phyloP scores from a whole-genome alignment of 1,139 yeast species.

The Barnettozyma hawaiiensis region DNA sequence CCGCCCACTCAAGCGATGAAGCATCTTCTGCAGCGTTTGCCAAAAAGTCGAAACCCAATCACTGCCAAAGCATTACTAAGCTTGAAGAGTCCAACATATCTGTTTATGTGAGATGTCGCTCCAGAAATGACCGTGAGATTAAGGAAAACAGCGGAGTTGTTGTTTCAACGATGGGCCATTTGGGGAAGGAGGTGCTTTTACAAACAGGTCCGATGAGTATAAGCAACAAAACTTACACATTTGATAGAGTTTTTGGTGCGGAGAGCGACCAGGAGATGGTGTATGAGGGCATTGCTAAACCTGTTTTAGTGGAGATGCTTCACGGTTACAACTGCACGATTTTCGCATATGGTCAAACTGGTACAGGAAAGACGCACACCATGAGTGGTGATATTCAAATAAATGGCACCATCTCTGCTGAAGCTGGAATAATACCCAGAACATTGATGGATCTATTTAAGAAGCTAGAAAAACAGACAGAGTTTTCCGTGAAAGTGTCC shows the following conservation, averaged over 20 bases:
- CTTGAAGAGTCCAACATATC: slow-evolving; percentile 44
- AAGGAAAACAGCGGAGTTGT: slow-evolving; percentile 63
- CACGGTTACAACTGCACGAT: slow-evolving; percentile 71
- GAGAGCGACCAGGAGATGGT: slow-evolving; percentile 62
- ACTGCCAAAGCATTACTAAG: slow-evolving; percentile 12
- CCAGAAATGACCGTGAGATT: slow-evolving; percentile 62
- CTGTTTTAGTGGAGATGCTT: slow-evolving; percentile 53
- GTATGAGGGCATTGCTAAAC: slow-evolving; percentile 54
- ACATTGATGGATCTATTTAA: slow-evolving; percentile 48
- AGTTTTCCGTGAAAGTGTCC: slow-evolving; percentile 60
- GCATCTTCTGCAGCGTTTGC: slow-evolving; percentile 10
- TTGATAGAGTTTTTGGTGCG: slow-evolving; percentile 70
- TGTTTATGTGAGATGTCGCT: slow-evolving; percentile 80
- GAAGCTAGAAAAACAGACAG: slow-evolving; percentile 36
- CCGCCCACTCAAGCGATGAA: background rate
- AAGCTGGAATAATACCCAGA: slow-evolving; percentile 70
- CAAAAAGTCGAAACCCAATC: slow-evolving; percentile 19
- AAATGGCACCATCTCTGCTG: slow-evolving; percentile 27
- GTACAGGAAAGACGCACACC: slow-evolving; percentile 83
- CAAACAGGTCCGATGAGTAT: slow-evolving; percentile 23
- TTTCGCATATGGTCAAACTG: slow-evolving; percentile 87
- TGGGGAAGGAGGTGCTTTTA: slow-evolving; percentile 34
- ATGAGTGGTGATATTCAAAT: slow-evolving; percentile 65
- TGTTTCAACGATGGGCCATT: slow-evolving; percentile 35
- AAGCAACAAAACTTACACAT: slow-evolving; percentile 46